Conservation (phyloP, 2,329 filamentous ascomycete genomes). For the Pseudophaeomoniella oleicola region DNA sequence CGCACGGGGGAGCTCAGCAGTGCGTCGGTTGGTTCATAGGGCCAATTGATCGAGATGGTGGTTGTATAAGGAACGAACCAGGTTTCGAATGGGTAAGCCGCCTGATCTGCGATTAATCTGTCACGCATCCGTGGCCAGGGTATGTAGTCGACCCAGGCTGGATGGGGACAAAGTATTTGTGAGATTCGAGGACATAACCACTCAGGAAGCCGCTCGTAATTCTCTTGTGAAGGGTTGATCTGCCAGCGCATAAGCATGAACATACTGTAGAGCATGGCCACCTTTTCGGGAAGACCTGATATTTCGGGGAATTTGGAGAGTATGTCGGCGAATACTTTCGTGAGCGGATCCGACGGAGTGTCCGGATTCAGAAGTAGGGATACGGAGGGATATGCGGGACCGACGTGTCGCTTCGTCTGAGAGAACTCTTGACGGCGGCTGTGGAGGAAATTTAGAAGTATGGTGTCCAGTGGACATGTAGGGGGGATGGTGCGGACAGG, state of each 20-base stretch:
- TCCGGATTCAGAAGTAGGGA: constrained; percentile 62
- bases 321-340: constrained; percentile 75
- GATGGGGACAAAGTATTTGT: constrained; percentile 55
- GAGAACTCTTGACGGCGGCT: constrained; percentile 52
- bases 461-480: constrained; percentile 61
- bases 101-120: constrained; percentile 38
- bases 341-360: constrained; percentile 53
- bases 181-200: constrained; percentile 54
- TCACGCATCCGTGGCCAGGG: constrained; percentile 70
- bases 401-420: constrained; percentile 17
- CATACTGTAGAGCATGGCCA: constrained; percentile 73
- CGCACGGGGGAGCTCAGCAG: constrained; percentile 40
- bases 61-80: constrained; percentile 74
- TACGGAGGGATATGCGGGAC: constrained; percentile 67
- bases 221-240: constrained; percentile 63
- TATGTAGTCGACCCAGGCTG: constrained; percentile 69
- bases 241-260: constrained; percentile 79
- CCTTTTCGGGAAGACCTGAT: constrained; percentile 61
- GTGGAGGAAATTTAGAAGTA: constrained; percentile 67
- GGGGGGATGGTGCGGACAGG: too few species aligned
- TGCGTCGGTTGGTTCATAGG: constrained; percentile 59
- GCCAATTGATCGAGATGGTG: constrained; percentile 69
- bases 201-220: constrained; percentile 61
- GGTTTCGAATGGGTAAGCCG: constrained; percentile 54
- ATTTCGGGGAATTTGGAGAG: constrained; percentile 72